Evolutionary conservation across 2,329 filamentous ascomycete genomes (phyloP).

Genomic region (Colletotrichum tamarilloi): DNA sequence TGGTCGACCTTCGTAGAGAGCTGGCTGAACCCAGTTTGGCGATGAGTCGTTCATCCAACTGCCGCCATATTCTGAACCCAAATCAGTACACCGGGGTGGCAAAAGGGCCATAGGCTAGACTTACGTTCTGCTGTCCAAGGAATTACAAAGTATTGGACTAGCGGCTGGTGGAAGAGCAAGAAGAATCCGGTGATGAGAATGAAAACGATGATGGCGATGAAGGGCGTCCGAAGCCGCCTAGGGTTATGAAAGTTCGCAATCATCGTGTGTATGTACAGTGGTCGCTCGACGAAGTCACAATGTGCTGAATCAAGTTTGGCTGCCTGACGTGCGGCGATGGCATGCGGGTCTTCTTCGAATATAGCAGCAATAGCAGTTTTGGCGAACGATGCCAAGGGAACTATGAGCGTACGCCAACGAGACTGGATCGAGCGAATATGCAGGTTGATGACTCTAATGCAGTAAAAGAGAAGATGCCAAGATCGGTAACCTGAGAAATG

Average conservation of each 20-base stretch:
- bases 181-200: slow-evolving; percentile 73
- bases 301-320: background rate
- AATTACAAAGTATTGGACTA: slow-evolving; percentile 27
- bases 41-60: slow-evolving; percentile 32
- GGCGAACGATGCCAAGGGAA: background rate
- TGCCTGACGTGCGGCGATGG: background rate
- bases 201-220: slow-evolving; percentile 54
- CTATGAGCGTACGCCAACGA: background rate
- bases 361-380: background rate
- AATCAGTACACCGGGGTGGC: background rate
- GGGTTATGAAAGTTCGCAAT: slow-evolving; percentile 29
- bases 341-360: background rate
- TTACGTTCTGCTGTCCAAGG: slow-evolving; percentile 31
- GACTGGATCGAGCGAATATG: background rate
- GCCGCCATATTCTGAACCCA: slow-evolving; percentile 24
- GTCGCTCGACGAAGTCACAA: background rate
- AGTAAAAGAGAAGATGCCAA: background rate
- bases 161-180: slow-evolving; percentile 72
- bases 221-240: slow-evolving; percentile 24
- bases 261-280: slow-evolving; percentile 7
- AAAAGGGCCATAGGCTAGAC: background rate
- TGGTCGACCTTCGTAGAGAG: slow-evolving; percentile 13
- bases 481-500: background rate
- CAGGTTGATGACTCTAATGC: background rate
- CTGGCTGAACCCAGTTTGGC: slow-evolving; percentile 23